Base-by-base conservation (phyloP, 2,329 filamentous ascomycete genomes). In the Pyricularia sp. region DNA sequence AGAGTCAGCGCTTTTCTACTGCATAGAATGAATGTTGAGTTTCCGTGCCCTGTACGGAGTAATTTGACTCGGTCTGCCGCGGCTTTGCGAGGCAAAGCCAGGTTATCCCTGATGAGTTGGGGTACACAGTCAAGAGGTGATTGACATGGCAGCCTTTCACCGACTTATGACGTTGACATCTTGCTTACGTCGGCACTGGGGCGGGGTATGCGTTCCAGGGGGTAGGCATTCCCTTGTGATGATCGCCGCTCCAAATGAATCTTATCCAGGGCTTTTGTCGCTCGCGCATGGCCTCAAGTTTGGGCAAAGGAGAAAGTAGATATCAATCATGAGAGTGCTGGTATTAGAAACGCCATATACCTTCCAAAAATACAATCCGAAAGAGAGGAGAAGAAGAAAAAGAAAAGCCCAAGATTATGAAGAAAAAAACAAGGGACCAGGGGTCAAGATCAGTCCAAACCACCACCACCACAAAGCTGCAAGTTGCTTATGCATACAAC, bases 341-440 rank as follows among this genome's bases (percentile, higher is more conserved):
- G 42, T 50, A 50, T 50, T 50, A 50, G 42, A 50, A 36, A 50
- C 42, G 42, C 42, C 42, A 50, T 50, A n/a, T 20, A 20, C 42
- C 42, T 50, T 20, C 42, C 42, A 50, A 50, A 50, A 65, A 20
- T 25, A 25, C 31, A 65, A 25, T 36, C 64, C 30, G 10, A 55
- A 69, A 70, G 61, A 64, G 33, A 50, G n/a, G 64, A 67, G 65
- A 69, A 68, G 58, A 64, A 4, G 33, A 26, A 66, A 68, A 64
- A 64, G 3, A 50, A 26, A 66, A 67, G 67, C 58, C 59, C 61
- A 31, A 36, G 14, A 36, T 14, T 36, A 36, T 36, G 33, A 14
- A 36, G 2, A 36, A 36, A 36, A 12, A 69, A 59, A 64, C 17
- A 50, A 10, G 42, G 17, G 20, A 50, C 42, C 42, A 50, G 3